These are phyloP conservation scores for Monosporascus sp. DNA, from an alignment of 2,329 filamentous ascomycete species.

Conservation along the genomic window DNA sequence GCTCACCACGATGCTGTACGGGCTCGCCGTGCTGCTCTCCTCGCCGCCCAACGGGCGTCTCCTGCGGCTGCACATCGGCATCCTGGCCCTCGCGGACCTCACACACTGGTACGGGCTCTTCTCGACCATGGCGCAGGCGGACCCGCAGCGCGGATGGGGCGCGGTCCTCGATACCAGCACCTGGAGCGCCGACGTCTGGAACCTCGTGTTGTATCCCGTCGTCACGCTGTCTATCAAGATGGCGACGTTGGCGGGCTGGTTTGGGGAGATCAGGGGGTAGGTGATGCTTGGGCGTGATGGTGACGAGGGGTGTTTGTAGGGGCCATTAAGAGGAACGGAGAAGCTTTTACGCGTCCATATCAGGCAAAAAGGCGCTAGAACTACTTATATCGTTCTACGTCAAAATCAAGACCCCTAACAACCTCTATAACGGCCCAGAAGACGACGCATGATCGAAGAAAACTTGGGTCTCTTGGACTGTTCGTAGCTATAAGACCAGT, in stretches of 20 bases:
- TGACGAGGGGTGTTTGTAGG: too few relatives aligned
- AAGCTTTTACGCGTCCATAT: too few relatives aligned
- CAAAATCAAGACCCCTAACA: too few relatives aligned
- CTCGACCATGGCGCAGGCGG: conserved; percentile 12
- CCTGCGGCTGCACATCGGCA: conserved; percentile 14
- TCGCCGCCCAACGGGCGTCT: conserved; percentile 15
- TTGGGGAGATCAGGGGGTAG: conserved; percentile 16
- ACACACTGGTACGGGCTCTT: conserved; percentile 18
- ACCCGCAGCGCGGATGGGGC: conserved; percentile 14
- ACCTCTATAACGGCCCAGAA: too few relatives aligned
- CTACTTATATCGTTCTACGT: too few relatives aligned
- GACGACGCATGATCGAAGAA: too few relatives aligned
- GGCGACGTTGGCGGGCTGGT: conserved; percentile 13
- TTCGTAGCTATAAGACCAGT: too few relatives aligned
- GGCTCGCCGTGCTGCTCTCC: conserved; percentile 14
- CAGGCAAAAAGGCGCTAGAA: too few relatives aligned
- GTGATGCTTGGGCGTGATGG: background rate
- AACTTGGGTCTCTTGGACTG: too few relatives aligned
- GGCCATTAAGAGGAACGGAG: too few relatives aligned
- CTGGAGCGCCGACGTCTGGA: conserved; percentile 10
- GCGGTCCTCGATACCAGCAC: conserved; percentile 8
- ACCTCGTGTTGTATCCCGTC: conserved; percentile 10
- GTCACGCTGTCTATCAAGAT: conserved; percentile 14
- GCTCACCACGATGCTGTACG: conserved; percentile 19
- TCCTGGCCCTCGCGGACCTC: conserved; percentile 17